phyloP scores from a whole-genome alignment of 2,329 filamentous ascomycete genomes.

The Neofusicoccum sp. region DNA sequence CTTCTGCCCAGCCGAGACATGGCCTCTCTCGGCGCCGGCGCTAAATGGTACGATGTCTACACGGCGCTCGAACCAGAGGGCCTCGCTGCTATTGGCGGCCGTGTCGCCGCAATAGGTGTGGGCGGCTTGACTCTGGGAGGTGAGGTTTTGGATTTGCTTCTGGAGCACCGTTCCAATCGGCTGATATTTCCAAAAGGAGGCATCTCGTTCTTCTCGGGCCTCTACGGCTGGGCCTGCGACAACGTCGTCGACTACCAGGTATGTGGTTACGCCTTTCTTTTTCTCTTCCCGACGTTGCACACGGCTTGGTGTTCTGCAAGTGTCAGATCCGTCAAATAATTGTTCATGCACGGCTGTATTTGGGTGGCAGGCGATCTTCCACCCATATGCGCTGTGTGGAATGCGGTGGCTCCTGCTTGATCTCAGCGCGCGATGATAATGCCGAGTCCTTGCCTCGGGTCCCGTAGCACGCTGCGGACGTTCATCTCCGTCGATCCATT shows the following conservation, averaged over 20 bases:
- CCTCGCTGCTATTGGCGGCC: slow-evolving; percentile 30
- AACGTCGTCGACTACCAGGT: slow-evolving; percentile 38
- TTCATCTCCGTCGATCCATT: slow-evolving; percentile 11
- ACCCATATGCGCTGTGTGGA: background rate
- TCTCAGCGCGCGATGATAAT: background rate
- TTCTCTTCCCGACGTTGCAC: slow-evolving; percentile 15
- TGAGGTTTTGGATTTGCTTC: slow-evolving; percentile 28
- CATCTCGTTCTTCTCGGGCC: slow-evolving; percentile 32
- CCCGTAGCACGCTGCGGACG: background rate
- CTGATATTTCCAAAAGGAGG: slow-evolving; percentile 28
- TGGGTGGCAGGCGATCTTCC: background rate
- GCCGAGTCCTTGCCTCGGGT: background rate
- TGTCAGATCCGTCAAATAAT: background rate
- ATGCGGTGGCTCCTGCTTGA: background rate
- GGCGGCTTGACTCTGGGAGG: slow-evolving; percentile 34
- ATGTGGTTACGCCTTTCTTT: slow-evolving; percentile 2
- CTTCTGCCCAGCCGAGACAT: slow-evolving; percentile 28
- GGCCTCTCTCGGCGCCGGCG: slow-evolving; percentile 31
- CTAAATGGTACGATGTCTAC: slow-evolving; percentile 34
- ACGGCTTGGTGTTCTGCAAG: background rate
- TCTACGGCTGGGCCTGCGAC: slow-evolving; percentile 34
- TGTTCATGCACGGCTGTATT: background rate
- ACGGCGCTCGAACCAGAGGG: slow-evolving; percentile 24
- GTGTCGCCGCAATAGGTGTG: slow-evolving; percentile 31
- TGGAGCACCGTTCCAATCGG: background rate